These are phyloP conservation scores for Mortierella sp. DNA, from an alignment of 371 early-diverging fungal species.

Conservation along the genomic window DNA sequence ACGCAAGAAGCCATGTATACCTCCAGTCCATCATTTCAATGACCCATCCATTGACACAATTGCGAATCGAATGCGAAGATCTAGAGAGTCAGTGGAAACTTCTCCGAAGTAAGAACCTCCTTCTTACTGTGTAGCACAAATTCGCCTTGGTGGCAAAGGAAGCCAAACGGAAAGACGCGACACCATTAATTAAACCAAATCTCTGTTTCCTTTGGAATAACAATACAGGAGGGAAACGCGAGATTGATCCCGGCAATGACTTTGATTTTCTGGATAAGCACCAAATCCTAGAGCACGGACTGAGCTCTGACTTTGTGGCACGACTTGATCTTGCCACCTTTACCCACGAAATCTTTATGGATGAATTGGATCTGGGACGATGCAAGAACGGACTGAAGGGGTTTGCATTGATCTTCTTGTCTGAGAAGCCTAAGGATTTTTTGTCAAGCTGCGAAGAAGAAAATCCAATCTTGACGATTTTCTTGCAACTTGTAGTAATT, in stretches of 20 bases:
- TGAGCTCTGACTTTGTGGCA: background rate
- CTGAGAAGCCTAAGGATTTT: background rate
- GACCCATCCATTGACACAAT: conserved; percentile 16
- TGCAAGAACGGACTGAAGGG: conserved; percentile 15
- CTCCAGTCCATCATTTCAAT: conserved; percentile 11
- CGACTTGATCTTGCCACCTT: conserved; percentile 35
- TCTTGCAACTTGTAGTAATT: conserved; percentile 24
- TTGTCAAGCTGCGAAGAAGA: background rate
- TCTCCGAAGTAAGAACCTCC: background rate
- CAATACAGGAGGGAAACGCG: conserved; percentile 14
- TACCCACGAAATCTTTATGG: conserved; percentile 7
- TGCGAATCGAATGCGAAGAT: conserved; percentile 1
- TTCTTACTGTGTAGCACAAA: too few relatives aligned
- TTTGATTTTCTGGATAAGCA: conserved; percentile 11
- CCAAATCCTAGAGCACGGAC: conserved; percentile 13
- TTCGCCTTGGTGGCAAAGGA: background rate
- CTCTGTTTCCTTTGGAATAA: background rate
- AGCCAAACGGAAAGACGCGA: background rate
- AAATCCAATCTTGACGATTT: conserved; percentile 1
- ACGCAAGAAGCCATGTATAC: conserved; percentile 13
- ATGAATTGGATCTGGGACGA: conserved; percentile 1
- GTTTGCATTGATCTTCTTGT: conserved; percentile 8
- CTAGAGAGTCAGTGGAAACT: conserved; percentile 25
- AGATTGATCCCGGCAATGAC: conserved; percentile 7
- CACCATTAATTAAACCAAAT: background rate